Conservation (phyloP, 257 asterid species). For the Solanum sitiens region DNA sequence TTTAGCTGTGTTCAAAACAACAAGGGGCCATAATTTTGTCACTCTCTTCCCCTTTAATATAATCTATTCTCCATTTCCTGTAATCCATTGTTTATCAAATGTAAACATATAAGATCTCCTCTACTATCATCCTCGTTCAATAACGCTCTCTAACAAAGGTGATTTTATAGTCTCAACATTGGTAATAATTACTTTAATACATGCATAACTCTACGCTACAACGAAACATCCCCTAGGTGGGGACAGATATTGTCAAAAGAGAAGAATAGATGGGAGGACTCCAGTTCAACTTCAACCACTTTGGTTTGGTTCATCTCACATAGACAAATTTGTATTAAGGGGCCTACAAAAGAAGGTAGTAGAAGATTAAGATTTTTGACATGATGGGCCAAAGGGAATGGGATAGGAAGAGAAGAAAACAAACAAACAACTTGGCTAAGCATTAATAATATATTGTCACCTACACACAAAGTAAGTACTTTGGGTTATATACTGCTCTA, state of each 20-base stretch:
- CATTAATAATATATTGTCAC: background rate
- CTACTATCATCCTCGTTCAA: background rate
- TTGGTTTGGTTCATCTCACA: background rate
- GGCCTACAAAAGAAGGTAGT: background rate
- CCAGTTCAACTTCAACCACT: background rate
- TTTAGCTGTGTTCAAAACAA: constrained; percentile 9
- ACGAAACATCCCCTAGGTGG: background rate
- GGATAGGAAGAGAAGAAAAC: background rate
- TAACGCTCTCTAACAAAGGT: background rate
- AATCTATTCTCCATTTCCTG: constrained; percentile 1
- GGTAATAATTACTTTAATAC: background rate
- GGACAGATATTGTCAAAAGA: background rate
- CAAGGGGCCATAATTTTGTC: constrained; percentile 29
- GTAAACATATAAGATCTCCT: background rate
- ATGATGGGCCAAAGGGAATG: background rate
- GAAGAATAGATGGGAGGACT: background rate
- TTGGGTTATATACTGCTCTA: background rate
- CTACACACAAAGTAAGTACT: background rate
- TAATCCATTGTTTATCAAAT: background rate
- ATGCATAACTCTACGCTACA: background rate
- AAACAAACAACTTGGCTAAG: background rate
- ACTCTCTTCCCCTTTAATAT: constrained; percentile 26
- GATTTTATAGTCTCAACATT: too few relatives aligned
- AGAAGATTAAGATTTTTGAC: background rate
- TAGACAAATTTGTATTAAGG: background rate